Evolutionary conservation across 1,284 basidiomycete genomes (phyloP).

Genomic region (Chalciporus sp.): DNA sequence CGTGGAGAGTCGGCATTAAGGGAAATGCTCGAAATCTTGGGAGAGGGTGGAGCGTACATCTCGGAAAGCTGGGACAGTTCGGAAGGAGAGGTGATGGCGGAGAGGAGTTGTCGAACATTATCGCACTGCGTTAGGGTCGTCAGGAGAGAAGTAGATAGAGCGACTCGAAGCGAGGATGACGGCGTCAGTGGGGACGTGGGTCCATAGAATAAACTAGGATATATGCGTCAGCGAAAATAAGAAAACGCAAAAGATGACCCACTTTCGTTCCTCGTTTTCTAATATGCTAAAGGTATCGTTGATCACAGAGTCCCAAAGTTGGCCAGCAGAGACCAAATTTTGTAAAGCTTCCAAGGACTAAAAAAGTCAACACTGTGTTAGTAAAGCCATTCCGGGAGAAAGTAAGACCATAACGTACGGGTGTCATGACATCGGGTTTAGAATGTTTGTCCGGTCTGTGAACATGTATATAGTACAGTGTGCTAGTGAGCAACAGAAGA

Average conservation of each 20-base stretch:
- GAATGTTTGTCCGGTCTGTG: constrained; percentile 38
- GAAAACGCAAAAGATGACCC: constrained; percentile 10
- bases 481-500: constrained; percentile 43
- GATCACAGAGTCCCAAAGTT: constrained; percentile 71
- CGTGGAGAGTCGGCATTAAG: constrained; percentile 38
- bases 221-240: neutral
- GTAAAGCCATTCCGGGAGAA: neutral
- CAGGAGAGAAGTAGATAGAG: constrained; percentile 70
- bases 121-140: constrained; percentile 78
- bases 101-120: constrained; percentile 73
- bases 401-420: constrained; percentile 44
- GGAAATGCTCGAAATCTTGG: constrained; percentile 44
- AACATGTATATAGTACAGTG: constrained; percentile 44
- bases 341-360: constrained; percentile 66
- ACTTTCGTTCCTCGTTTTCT: constrained; percentile 72
- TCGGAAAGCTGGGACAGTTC: constrained; percentile 74
- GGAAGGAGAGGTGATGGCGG: constrained; percentile 68
- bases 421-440: constrained; percentile 51
- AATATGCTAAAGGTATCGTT: constrained; percentile 64
- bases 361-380: constrained; percentile 3
- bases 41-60: constrained; percentile 82
- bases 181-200: constrained; percentile 49
- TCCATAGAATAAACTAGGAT: constrained; percentile 23
- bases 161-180: constrained; percentile 61
- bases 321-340: constrained; percentile 64